Evolutionary conservation across 2,329 filamentous ascomycete genomes (phyloP).

Genomic region (Aspergillus amoenus): DNA sequence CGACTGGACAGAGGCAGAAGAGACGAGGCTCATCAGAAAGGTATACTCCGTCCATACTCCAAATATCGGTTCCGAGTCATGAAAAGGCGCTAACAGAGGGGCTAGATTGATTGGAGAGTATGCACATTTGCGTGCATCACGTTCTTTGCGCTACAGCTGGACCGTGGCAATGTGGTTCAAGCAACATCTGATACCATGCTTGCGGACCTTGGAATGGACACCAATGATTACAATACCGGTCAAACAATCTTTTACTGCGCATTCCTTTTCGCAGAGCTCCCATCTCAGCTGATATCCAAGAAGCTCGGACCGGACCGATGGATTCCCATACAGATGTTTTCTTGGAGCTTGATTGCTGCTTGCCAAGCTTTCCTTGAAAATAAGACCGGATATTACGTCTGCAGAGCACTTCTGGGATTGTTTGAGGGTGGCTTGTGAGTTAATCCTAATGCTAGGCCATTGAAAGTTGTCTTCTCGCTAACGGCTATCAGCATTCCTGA

Average conservation of each 20-base stretch:
- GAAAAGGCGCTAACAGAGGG: not conserved
- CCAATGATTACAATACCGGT: conserved; percentile 46
- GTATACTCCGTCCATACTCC: conserved; percentile 18
- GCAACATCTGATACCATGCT: conserved; percentile 64
- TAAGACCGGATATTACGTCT: conserved; percentile 42
- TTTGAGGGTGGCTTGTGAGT: conserved; percentile 59
- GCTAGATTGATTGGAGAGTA: conserved; percentile 44
- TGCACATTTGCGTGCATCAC: conserved; percentile 54
- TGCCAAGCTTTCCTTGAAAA: conserved; percentile 53
- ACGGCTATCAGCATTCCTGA: conserved; percentile 38
- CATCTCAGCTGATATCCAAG: conserved; percentile 61
- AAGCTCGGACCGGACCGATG: conserved; percentile 59
- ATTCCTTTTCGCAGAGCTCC: conserved; percentile 54
- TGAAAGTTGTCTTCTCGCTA: conserved; percentile 27
- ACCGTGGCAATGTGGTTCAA: conserved; percentile 62
- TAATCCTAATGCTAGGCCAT: conserved; percentile 23
- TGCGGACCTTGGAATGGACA: conserved; percentile 48
- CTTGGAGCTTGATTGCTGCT: conserved; percentile 56
- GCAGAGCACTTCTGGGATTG: conserved; percentile 49
- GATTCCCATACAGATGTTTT: conserved; percentile 60
- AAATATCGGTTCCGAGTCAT: not conserved
- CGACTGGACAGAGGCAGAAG: conserved; percentile 46
- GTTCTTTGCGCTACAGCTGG: conserved; percentile 65
- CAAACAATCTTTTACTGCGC: conserved; percentile 40
- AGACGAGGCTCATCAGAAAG: conserved; percentile 42